A percentile compares a stretch with the other conserved stretches of the same genome.
These are phyloP conservation scores for Colletotrichum agaves DNA, from an alignment of 2,329 filamentous ascomycete genomes.

Conservation along the genomic window DNA sequence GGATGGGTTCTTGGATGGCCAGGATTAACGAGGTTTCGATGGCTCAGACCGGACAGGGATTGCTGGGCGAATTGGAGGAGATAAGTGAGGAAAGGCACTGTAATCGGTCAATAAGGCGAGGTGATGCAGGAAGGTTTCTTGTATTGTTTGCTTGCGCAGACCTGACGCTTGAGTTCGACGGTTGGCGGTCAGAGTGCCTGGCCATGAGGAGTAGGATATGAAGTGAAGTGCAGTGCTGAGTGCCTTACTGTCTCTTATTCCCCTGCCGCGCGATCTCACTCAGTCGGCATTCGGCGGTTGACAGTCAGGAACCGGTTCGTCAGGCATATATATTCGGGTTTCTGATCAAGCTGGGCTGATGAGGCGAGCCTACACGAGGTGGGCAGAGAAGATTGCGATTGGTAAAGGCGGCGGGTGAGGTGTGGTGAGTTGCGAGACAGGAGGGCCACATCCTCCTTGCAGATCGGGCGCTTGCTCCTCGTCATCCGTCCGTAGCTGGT, in stretches of 20 bases:
- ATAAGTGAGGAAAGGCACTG: constrained; percentile 16
- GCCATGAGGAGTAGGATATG: not conserved
- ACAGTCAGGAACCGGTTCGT: not conserved
- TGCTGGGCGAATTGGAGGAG: constrained; percentile 45
- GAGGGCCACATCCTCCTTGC: constrained; percentile 23
- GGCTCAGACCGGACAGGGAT: constrained; percentile 33
- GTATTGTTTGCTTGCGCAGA: constrained; percentile 7
- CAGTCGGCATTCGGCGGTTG: no score
- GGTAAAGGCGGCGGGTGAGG: constrained; percentile 6
- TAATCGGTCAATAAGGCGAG: constrained; percentile 3
- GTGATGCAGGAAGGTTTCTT: constrained; percentile 19
- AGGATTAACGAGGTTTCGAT: constrained; percentile 35
- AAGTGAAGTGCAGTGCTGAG: not conserved
- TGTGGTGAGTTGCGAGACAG: constrained; percentile 27
- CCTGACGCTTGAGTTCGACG: not conserved
- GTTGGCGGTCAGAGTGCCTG: not conserved
- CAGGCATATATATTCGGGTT: constrained; percentile 2
- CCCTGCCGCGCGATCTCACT: no score
- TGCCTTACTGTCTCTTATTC: not conserved
- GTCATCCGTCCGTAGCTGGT: constrained; percentile 12
- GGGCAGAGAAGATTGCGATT: constrained; percentile 10
- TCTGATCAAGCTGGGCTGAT: not conserved
- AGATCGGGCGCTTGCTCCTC: constrained; percentile 24
- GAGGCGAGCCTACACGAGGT: constrained; percentile 25
- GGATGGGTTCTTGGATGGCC: constrained; percentile 5